Base-by-base conservation (phyloP, 495 filamentous ascomycete species). In the Podospora sp. region DNA sequence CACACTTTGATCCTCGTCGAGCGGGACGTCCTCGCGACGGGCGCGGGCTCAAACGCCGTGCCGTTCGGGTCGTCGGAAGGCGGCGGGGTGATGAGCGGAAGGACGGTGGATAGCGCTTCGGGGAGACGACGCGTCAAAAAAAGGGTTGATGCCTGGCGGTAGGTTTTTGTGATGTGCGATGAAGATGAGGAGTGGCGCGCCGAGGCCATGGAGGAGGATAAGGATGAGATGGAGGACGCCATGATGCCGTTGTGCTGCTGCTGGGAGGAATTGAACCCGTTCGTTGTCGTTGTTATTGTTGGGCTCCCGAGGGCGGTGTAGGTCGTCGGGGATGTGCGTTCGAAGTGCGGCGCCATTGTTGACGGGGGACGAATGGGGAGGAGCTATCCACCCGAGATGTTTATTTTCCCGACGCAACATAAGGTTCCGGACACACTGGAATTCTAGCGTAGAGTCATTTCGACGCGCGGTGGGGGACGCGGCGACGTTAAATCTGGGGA, bases 1-100 rank as follows among this genome's bases (percentile, higher is more conserved):
- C 96, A 99, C 63, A 97, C 88, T 77, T 97, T 98, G 78, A 97
- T 92, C 68, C 94, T 84, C 65, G 90, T 92, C 49, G 87, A 89
- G 61, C 88, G 84, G 57, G 90, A 91, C 63, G 90, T 91, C 67
- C 81, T 83, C 61, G 88, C 87, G 60, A 97, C 88, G 2, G 91
- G 91, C 51, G 92, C 90, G 29, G 82, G 78, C 65, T 84, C 84
- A 56, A 68, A 67, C 36, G 71, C 67, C 9, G 69, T 50, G 65
- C 72, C 75, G 52, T 77, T 70, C 11, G 65, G 72, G 33, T 77
- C 75, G 40, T 80, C 76, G 60, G 72, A 71, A 35, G 73, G 65
- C 12, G 73, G 79, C 66, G 79, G 78, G 0, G 84, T 85, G 64
- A 99, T 89, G 65, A 97, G 83, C 1, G 94, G 92, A 29, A 93